These are phyloP conservation scores for Aspergillus japonicus DNA, from an alignment of 2,329 filamentous ascomycete genomes.

Conservation along the genomic window DNA sequence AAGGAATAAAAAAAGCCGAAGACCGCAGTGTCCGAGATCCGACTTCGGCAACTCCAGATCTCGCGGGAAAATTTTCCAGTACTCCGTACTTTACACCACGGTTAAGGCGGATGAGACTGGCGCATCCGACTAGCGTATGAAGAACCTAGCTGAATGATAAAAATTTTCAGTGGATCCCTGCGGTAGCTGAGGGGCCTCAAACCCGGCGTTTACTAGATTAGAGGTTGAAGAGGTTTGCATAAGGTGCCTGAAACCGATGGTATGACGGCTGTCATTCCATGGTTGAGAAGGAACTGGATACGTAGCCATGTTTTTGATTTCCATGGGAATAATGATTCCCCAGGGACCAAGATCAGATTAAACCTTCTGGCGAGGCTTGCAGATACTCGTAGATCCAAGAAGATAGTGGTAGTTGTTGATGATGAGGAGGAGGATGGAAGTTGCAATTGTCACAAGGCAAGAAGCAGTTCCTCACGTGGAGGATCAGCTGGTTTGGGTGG, in stretches of 20 bases:
- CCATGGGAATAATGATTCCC: not conserved
- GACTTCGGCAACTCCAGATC: not conserved
- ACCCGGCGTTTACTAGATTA: not conserved
- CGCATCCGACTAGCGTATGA: not conserved
- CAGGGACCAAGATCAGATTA: no score
- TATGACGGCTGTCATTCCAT: not conserved
- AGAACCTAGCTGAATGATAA: not conserved
- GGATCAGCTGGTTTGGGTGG: not conserved
- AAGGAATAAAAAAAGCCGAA: no score
- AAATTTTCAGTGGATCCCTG: not conserved
- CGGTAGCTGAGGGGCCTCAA: not conserved
- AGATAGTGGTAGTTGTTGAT: no score
- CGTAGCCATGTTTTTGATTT: not conserved
- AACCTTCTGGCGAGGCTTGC: no score
- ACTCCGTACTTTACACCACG: not conserved
- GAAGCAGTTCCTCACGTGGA: constrained; percentile 10
- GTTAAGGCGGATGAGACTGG: not conserved
- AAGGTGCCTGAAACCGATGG: not conserved
- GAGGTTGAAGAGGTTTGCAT: not conserved
- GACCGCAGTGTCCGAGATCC: no score
- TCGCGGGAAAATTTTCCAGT: not conserved
- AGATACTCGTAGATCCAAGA: no score
- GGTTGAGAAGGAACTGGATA: not conserved
- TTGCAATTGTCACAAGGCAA: not conserved
- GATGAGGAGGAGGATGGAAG: not conserved